These are phyloP conservation scores for Dryas alaskensis DNA, from an alignment of 306 rosid species.

Conservation along the genomic window DNA sequence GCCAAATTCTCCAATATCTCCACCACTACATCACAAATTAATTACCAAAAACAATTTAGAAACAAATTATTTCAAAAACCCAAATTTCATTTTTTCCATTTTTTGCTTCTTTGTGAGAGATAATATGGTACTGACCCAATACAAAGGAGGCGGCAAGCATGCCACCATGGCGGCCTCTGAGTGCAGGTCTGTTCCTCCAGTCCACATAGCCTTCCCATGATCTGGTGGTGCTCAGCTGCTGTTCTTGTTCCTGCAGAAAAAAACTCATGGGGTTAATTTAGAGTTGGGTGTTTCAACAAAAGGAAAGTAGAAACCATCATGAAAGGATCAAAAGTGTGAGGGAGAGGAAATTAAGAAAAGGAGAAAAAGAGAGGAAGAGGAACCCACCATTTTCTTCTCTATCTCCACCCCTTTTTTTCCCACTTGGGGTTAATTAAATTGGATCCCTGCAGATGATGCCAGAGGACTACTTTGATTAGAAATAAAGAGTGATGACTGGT, in stretches of 20 bases:
- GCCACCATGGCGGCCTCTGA: constrained; percentile 81
- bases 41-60: background rate
- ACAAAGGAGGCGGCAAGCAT: constrained; percentile 82
- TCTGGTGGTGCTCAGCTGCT: constrained; percentile 28
- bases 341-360: background rate
- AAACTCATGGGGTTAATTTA: background rate
- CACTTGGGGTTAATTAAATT: constrained; percentile 32
- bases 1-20: constrained; percentile 93
- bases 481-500: constrained; percentile 21
- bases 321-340: constrained; percentile 1
- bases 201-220: constrained; percentile 85
- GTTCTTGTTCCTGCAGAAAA: constrained; percentile 47
- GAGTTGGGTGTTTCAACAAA: background rate
- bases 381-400: constrained; percentile 37
- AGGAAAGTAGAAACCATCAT: background rate
- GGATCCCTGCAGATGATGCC: constrained; percentile 23
- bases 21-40: constrained; percentile 46
- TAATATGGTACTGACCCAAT: constrained; percentile 48
- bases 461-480: constrained; percentile 33
- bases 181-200: constrained; percentile 75
- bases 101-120: no score
- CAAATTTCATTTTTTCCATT: background rate
- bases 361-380: background rate
- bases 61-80: background rate
- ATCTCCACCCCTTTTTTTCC: background rate